Percentiles rank a stretch among this genome's conserved stretches.
Evolutionary conservation across 306 rosid genomes (phyloP).

Genomic region (peach (Prunus persica)): DNA sequence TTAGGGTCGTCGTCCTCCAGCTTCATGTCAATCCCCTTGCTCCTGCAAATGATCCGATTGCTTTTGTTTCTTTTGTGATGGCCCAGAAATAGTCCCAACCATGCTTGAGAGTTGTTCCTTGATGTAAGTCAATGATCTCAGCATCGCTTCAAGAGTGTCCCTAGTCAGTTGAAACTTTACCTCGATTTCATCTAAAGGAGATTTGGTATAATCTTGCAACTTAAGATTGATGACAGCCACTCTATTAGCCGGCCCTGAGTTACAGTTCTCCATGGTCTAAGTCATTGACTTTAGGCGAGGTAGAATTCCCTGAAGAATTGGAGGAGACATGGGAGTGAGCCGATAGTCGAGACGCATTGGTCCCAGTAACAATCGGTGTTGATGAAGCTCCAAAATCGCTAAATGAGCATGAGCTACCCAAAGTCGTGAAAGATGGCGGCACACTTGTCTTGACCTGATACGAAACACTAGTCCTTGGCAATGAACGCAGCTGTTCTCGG

Average conservation of each 20-base stretch:
- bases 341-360: slow-evolving; percentile 26
- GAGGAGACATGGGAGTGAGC: slow-evolving; percentile 22
- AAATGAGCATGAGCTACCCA: slow-evolving; percentile 23
- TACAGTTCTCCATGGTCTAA: slow-evolving; percentile 54
- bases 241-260: slow-evolving; percentile 43
- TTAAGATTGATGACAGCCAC: slow-evolving; percentile 57
- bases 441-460: slow-evolving; percentile 31
- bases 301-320: slow-evolving; percentile 40
- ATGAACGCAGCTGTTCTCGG: slow-evolving; percentile 27
- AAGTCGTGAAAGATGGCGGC: slow-evolving; percentile 27
- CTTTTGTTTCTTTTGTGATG: slow-evolving; percentile 60
- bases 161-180: slow-evolving; percentile 63
- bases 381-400: slow-evolving; percentile 32
- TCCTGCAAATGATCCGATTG: slow-evolving; percentile 18
- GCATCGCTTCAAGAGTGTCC: slow-evolving; percentile 66
- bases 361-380: slow-evolving; percentile 24
- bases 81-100: slow-evolving; percentile 43
- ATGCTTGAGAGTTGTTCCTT: slow-evolving; percentile 48
- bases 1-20: no score
- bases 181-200: slow-evolving; percentile 52
- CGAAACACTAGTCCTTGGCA: slow-evolving; percentile 28
- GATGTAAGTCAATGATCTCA: slow-evolving; percentile 66
- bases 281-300: slow-evolving; percentile 64
- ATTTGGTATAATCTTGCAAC: slow-evolving; percentile 57
- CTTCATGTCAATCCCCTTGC: no score